A percentile compares a stretch with the other conserved stretches of the same genome.
phyloP scores from a whole-genome alignment of 2,329 filamentous ascomycete species.

The Arachnomyces sp. region DNA sequence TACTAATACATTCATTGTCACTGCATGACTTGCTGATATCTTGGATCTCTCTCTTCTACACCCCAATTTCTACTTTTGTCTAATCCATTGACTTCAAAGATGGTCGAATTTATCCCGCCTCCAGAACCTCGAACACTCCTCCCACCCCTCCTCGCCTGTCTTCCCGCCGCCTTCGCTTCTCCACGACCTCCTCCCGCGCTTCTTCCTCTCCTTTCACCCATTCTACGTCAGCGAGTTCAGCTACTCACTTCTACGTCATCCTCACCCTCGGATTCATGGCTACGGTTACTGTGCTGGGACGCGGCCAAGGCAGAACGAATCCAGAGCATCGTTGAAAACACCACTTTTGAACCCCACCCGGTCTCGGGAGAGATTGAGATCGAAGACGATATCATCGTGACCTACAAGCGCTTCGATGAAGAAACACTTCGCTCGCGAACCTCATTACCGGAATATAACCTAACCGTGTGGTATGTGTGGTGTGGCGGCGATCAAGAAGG shows the following conservation, averaged over 20 bases:
- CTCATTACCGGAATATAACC: constrained; percentile 46
- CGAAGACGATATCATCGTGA: constrained; percentile 47
- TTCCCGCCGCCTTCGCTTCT: constrained; percentile 54
- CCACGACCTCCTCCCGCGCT: constrained; percentile 53
- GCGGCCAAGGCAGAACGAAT: constrained; percentile 44
- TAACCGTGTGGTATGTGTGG: constrained; percentile 55
- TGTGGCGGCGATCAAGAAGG: constrained; percentile 47
- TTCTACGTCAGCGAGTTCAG: constrained; percentile 55
- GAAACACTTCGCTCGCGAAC: constrained; percentile 54
- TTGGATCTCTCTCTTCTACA: neutral
- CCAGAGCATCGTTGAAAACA: constrained; percentile 45
- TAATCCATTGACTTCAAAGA: constrained; percentile 21
- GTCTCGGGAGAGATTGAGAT: constrained; percentile 59
- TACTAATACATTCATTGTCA: neutral
- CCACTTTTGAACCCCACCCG: constrained; percentile 56
- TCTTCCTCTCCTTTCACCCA: constrained; percentile 54
- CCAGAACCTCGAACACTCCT: constrained; percentile 52
- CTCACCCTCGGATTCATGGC: constrained; percentile 47
- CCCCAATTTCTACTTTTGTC: neutral
- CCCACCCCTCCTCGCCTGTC: constrained; percentile 56
- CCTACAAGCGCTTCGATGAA: constrained; percentile 53
- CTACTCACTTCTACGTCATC: constrained; percentile 43
- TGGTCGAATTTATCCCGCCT: constrained; percentile 48
- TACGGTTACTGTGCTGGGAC: constrained; percentile 55
- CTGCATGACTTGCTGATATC: no score